A percentile compares a stretch with the other conserved stretches of the same genome.
Evolutionary conservation across 495 filamentous ascomycete genomes (phyloP).

Genomic region (Podospora bellae-mahoneyi): DNA sequence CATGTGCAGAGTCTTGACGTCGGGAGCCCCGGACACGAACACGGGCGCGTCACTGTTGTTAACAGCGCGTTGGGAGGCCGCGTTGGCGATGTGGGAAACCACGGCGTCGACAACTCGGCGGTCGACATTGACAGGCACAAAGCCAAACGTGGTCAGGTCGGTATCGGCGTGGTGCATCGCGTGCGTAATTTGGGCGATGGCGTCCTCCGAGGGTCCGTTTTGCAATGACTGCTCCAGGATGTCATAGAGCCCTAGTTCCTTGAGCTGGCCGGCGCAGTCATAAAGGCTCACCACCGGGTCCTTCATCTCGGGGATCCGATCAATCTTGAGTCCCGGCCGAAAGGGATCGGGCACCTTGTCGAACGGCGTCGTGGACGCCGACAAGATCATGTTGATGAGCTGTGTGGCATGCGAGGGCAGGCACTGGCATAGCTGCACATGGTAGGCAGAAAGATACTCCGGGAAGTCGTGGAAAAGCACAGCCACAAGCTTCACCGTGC

Average conservation of each 20-base stretch:
- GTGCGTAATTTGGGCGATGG: slow-evolving; percentile 66
- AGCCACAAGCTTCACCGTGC: slow-evolving; percentile 73
- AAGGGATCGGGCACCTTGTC: slow-evolving; percentile 80
- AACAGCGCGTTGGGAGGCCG: slow-evolving; percentile 56
- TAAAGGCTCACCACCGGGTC: slow-evolving; percentile 60
- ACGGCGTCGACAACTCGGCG: slow-evolving; percentile 72
- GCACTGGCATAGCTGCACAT: slow-evolving; percentile 77
- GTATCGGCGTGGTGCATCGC: slow-evolving; percentile 55
- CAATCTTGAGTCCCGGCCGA: slow-evolving; percentile 72
- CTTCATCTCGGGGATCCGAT: slow-evolving; percentile 73
- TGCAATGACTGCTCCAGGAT: slow-evolving; percentile 64
- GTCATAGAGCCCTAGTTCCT: slow-evolving; percentile 61
- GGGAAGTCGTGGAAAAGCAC: slow-evolving; percentile 92
- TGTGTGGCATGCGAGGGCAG: slow-evolving; percentile 85
- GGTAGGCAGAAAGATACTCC: slow-evolving; percentile 84
- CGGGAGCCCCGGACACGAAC: slow-evolving; percentile 68
- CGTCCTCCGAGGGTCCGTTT: slow-evolving; percentile 58
- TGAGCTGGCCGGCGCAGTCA: slow-evolving; percentile 55
- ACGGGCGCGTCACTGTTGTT: slow-evolving; percentile 55
- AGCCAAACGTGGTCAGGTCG: slow-evolving; percentile 59
- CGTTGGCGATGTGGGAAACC: slow-evolving; percentile 74
- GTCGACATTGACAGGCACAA: slow-evolving; percentile 63
- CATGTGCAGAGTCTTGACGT: slow-evolving; percentile 68
- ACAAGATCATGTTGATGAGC: slow-evolving; percentile 82
- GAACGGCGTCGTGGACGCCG: slow-evolving; percentile 73